These are phyloP conservation scores for Graphilbum fragrans DNA, from an alignment of 2,329 filamentous ascomycete genomes.

Conservation along the genomic window DNA sequence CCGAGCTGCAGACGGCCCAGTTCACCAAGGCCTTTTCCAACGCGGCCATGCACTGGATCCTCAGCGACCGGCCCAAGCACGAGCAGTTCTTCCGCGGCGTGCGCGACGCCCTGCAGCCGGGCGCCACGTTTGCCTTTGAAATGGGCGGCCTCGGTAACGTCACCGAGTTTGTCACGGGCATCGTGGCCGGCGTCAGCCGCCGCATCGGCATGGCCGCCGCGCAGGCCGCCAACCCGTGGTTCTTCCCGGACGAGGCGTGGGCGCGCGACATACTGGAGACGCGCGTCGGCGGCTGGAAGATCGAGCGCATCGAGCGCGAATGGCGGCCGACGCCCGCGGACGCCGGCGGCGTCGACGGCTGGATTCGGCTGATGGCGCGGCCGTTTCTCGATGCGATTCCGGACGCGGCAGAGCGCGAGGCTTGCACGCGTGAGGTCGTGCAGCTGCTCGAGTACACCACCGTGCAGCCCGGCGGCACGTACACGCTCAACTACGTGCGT, in stretches of 20 bases:
- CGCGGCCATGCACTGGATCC: slow-evolving; percentile 56
- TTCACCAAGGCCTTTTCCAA: slow-evolving; percentile 53
- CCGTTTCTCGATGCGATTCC: slow-evolving; percentile 42
- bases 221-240: slow-evolving; percentile 49
- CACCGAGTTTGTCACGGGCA: slow-evolving; percentile 45
- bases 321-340: slow-evolving; percentile 52
- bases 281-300: slow-evolving; percentile 31
- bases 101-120: slow-evolving; percentile 36
- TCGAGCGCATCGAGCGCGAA: slow-evolving; percentile 46
- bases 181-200: slow-evolving; percentile 39
- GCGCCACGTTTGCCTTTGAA: slow-evolving; percentile 53
- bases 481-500: slow-evolving; percentile 40
- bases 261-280: slow-evolving; percentile 29
- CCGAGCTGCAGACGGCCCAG: slow-evolving; percentile 21
- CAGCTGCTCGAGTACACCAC: slow-evolving; percentile 43
- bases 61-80: slow-evolving; percentile 31
- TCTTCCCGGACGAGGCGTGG: slow-evolving; percentile 56
- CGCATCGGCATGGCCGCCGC: slow-evolving; percentile 38
- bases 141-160: slow-evolving; percentile 63
- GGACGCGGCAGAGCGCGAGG: slow-evolving; percentile 32
- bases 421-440: slow-evolving; percentile 38
- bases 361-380: slow-evolving; percentile 52
- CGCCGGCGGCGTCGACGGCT: slow-evolving; percentile 49
- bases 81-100: slow-evolving; percentile 40
- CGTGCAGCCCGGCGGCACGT: slow-evolving; percentile 42